These are phyloP conservation scores for Alternaria solani DNA, from an alignment of 2,329 filamentous ascomycete species.

Conservation along the genomic window DNA sequence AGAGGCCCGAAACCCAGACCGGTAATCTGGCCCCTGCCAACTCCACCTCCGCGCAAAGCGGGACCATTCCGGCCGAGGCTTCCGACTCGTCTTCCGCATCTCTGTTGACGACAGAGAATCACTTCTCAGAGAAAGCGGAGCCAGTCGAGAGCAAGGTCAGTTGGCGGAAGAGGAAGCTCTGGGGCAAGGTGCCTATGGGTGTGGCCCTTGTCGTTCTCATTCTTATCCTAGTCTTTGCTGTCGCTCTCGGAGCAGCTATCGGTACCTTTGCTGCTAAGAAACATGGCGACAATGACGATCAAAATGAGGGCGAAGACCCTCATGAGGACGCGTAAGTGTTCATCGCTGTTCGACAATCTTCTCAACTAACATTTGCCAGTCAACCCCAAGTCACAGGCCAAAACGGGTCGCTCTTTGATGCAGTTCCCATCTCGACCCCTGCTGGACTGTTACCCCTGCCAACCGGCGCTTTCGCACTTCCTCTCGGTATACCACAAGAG, in stretches of 20 bases:
- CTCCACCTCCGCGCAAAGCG: slow-evolving; percentile 20
- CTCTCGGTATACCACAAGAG: slow-evolving; percentile 56
- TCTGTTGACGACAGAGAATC: slow-evolving; percentile 32
- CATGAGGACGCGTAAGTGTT: slow-evolving; percentile 43
- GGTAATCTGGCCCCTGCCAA: slow-evolving; percentile 29
- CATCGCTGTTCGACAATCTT: neutral
- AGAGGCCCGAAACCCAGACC: slow-evolving; percentile 44
- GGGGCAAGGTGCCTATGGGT: slow-evolving; percentile 61
- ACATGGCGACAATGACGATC: slow-evolving; percentile 25
- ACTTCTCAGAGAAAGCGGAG: slow-evolving; percentile 42
- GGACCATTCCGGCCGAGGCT: slow-evolving; percentile 34
- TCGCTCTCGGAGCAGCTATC: slow-evolving; percentile 62
- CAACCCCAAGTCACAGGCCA: slow-evolving; percentile 57
- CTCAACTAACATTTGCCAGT: slow-evolving; percentile 33
- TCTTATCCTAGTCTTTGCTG: slow-evolving; percentile 56
- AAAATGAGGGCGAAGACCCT: slow-evolving; percentile 22
- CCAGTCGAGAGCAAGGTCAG: slow-evolving; percentile 26
- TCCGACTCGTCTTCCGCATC: slow-evolving; percentile 42
- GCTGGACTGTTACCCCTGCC: slow-evolving; percentile 56
- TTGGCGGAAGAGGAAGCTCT: slow-evolving; percentile 56
- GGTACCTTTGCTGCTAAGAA: slow-evolving; percentile 61
- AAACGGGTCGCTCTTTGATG: slow-evolving; percentile 59
- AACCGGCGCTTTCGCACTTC: slow-evolving; percentile 60
- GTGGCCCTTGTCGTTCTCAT: slow-evolving; percentile 57
- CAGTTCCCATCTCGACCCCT: slow-evolving; percentile 59